These are phyloP conservation scores for Phoma sp. DNA, from an alignment of 2,329 filamentous ascomycete species.

Conservation along the genomic window DNA sequence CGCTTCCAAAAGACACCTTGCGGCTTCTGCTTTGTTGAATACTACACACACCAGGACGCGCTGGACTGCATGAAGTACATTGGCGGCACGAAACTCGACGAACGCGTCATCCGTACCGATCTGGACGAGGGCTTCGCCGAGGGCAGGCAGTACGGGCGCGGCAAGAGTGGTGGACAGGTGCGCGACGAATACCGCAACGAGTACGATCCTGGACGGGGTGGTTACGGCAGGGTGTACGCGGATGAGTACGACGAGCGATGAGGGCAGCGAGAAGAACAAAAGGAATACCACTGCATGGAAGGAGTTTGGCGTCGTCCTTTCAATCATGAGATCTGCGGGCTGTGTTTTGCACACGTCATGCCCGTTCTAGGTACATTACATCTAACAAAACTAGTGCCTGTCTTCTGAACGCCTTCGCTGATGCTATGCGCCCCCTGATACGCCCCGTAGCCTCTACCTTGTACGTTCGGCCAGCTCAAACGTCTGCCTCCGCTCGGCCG, in stretches of 20 bases:
- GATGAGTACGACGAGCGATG: constrained; percentile 43
- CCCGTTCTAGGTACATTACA: constrained; percentile 17
- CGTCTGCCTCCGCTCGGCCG: constrained; percentile 39
- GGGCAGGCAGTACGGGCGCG: constrained; percentile 92
- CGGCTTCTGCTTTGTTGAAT: constrained; percentile 99
- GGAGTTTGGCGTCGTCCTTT: constrained; percentile 27
- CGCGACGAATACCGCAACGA: constrained; percentile 97
- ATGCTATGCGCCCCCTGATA: constrained; percentile 1
- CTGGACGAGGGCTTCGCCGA: constrained; percentile 95
- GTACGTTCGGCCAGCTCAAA: constrained; percentile 43
- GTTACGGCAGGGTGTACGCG: constrained; percentile 74
- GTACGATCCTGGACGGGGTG: constrained; percentile 92
- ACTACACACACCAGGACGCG: constrained; percentile 97
- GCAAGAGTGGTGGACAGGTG: constrained; percentile 95
- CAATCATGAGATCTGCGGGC: constrained; percentile 5
- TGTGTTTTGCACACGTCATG: constrained; percentile 8
- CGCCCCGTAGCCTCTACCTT: constrained; percentile 5
- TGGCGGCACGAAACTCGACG: constrained; percentile 96
- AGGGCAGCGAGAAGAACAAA: background rate
- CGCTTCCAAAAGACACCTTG: constrained; percentile 97
- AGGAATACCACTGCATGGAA: constrained; percentile 23
- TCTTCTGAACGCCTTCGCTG: constrained; percentile 9
- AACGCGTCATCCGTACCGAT: constrained; percentile 94
- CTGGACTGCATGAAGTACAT: constrained; percentile 99
- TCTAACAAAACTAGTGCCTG: constrained; percentile 20